Evolutionary conservation across 176 grass and related monocot genomes (phyloP).

Genomic region (Ensete glaucum): DNA sequence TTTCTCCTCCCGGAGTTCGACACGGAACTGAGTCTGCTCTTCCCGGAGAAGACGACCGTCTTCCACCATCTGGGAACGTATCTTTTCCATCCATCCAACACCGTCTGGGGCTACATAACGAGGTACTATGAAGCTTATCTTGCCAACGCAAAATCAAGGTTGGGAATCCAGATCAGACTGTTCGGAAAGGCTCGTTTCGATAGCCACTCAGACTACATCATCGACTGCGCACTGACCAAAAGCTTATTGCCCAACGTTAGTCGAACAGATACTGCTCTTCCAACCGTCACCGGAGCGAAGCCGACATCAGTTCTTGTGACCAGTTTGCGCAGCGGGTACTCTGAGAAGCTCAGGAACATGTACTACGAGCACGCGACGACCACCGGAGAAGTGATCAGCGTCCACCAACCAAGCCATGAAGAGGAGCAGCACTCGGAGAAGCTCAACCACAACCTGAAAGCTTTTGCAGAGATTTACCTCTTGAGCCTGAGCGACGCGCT

Average conservation of each 20-base stretch:
- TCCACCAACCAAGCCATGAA: constrained; percentile 13
- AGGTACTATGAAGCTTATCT: constrained; percentile 5
- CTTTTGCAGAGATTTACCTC: constrained; percentile 6
- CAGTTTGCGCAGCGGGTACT: not conserved
- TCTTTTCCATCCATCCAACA: constrained; percentile 4
- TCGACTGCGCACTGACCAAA: not conserved
- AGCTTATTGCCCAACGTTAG: not conserved
- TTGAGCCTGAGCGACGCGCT: not conserved
- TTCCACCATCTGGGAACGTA: constrained; percentile 5
- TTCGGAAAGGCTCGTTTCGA: not conserved
- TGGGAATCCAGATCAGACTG: not conserved
- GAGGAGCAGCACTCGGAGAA: constrained; percentile 3
- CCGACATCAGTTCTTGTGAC: not conserved
- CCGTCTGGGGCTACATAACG: constrained; percentile 1
- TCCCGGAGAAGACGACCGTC: not conserved
- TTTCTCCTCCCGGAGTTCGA: not conserved
- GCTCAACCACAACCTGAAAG: constrained; percentile 4
- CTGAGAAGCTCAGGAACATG: constrained; percentile 9
- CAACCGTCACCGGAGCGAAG: not conserved
- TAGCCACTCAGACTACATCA: not conserved
- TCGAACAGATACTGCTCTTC: not conserved
- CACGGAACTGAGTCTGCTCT: not conserved
- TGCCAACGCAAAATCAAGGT: not conserved
- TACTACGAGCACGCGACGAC: constrained; percentile 5
- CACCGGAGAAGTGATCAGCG: constrained; percentile 1